A percentile compares a stretch with the other conserved stretches of the same genome.
Evolutionary conservation across 192 early-diverging fungal species (phyloP).

Genomic region (Gryganskiella cystojenkinii): DNA sequence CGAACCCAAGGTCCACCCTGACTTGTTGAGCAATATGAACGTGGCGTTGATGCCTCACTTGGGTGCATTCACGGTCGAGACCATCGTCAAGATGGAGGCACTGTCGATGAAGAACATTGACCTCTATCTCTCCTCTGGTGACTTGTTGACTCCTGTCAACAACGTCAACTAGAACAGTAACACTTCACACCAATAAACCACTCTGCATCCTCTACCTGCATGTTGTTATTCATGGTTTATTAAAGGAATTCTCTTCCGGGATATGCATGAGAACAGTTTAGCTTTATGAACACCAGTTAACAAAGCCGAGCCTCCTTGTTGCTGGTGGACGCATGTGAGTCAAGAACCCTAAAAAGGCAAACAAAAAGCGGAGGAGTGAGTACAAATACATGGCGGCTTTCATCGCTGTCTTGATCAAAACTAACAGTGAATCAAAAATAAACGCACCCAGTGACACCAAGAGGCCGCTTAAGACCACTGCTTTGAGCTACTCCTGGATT

Average conservation of each 20-base stretch:
- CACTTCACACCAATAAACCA: background rate
- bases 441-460: constrained; percentile 7
- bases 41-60: constrained; percentile 49
- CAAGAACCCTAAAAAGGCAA: background rate
- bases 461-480: constrained; percentile 32
- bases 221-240: no score
- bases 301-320: constrained; percentile 27
- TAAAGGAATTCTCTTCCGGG: no score
- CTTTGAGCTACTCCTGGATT: no score
- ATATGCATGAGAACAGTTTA: background rate
- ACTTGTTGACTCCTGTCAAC: constrained; percentile 54
- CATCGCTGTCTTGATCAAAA: background rate
- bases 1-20: constrained; percentile 52
- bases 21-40: constrained; percentile 44
- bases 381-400: background rate
- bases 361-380: background rate
- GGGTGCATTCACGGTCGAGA: constrained; percentile 42
- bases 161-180: background rate
- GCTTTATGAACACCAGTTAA: background rate
- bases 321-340: background rate
- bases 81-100: constrained; percentile 47
- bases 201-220: no score
- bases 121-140: constrained; percentile 23
- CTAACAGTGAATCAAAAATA: background rate
- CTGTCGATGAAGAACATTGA: constrained; percentile 56